Evolutionary conservation across 2,329 filamentous ascomycete genomes (phyloP).

Genomic region (Aspergillus sp.): DNA sequence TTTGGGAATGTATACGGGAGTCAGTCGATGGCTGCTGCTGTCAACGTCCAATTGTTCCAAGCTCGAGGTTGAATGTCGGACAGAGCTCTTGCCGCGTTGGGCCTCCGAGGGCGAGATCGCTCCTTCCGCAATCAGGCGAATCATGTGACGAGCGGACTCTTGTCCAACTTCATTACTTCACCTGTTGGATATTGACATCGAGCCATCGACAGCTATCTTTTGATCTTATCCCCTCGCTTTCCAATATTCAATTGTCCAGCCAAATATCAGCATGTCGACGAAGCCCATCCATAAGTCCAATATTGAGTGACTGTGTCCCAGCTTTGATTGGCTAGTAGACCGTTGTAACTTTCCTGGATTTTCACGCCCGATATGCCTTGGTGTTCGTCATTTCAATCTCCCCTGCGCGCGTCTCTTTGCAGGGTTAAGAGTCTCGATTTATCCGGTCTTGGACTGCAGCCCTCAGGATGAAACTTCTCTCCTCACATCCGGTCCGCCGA

Average conservation of each 20-base stretch:
- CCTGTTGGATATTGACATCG: background rate
- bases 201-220: background rate
- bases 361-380: background rate
- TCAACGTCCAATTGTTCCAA: no score
- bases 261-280: background rate
- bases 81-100: no score
- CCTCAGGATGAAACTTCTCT: background rate
- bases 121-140: background rate
- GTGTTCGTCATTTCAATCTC: no score
- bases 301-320: background rate
- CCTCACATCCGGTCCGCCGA: slow-evolving; percentile 1
- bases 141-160: background rate
- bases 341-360: background rate
- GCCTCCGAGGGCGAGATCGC: background rate
- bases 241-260: background rate
- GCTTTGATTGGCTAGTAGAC: background rate
- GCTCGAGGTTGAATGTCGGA: no score
- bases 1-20: background rate
- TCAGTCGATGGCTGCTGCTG: background rate
- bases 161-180: background rate
- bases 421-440: background rate
- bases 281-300: no score
- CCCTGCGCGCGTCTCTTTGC: no score
- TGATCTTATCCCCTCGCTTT: no score
- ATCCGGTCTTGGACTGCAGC: no score